phyloP scores from a whole-genome alignment of 2,329 filamentous ascomycete species.

The Cercospora zeae-maydis region DNA sequence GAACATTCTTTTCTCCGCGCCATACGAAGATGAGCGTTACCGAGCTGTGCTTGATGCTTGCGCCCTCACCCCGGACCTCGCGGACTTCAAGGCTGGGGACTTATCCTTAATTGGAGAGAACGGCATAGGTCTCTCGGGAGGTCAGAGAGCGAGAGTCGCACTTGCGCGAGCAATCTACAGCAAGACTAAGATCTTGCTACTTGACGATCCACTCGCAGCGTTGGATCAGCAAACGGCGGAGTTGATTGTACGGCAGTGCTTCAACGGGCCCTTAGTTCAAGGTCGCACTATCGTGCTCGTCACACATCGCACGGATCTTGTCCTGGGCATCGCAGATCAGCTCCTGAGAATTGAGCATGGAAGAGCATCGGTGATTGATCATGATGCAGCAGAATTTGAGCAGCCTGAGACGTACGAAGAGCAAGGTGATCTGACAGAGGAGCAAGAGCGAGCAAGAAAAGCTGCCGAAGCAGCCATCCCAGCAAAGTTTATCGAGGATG shows the following conservation, averaged over 20 bases:
- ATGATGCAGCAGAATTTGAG: constrained; percentile 20
- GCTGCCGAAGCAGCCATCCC: constrained; percentile 53
- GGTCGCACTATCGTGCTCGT: constrained; percentile 57
- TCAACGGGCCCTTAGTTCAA: constrained; percentile 54
- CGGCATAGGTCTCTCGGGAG: constrained; percentile 48
- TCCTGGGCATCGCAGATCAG: constrained; percentile 68
- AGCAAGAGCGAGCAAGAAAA: constrained; percentile 37
- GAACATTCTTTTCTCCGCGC: constrained; percentile 62
- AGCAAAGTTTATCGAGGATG: constrained; percentile 76
- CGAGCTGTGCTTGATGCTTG: constrained; percentile 65
- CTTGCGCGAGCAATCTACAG: constrained; percentile 49
- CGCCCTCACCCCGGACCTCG: constrained; percentile 59
- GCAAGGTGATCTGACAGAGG: constrained; percentile 22
- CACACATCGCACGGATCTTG: constrained; percentile 67
- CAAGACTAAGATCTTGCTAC: constrained; percentile 44
- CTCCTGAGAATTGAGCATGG: constrained; percentile 67
- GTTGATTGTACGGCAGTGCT: constrained; percentile 55
- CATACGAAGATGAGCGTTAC: constrained; percentile 67
- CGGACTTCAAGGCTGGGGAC: constrained; percentile 62
- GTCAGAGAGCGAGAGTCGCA: constrained; percentile 47
- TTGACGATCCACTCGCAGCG: constrained; percentile 49
- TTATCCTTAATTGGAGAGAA: constrained; percentile 50
- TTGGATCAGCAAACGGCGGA: constrained; percentile 61
- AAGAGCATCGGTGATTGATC: constrained; percentile 40
- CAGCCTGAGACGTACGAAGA: neutral